These are phyloP conservation scores for Heterobasidion occidentale DNA, from an alignment of 1,284 basidiomycete genomes.

Conservation along the genomic window DNA sequence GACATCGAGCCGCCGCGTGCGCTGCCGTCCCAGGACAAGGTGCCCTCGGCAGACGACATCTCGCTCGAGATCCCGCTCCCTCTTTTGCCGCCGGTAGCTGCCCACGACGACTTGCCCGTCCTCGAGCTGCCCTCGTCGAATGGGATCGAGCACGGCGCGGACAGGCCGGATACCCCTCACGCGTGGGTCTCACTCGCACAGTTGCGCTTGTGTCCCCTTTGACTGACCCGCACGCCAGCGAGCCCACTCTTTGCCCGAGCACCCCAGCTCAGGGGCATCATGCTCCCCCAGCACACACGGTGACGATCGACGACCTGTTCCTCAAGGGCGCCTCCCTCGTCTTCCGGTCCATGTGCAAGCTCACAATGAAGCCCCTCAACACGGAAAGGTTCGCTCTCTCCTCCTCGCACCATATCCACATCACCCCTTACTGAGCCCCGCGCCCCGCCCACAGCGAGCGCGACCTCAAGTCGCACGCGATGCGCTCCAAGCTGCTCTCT, in stretches of 20 bases:
- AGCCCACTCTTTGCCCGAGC: slow-evolving; percentile 12
- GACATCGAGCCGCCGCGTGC: slow-evolving; percentile 17
- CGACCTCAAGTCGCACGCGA: slow-evolving; percentile 89
- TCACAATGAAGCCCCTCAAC: slow-evolving; percentile 96
- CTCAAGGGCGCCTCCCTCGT: slow-evolving; percentile 96
- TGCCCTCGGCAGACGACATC: background rate
- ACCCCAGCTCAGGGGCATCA: slow-evolving; percentile 7
- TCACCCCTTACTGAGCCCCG: background rate
- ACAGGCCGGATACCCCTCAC: background rate
- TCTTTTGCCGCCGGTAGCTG: background rate
- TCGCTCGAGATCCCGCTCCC: background rate
- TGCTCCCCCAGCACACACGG: slow-evolving; percentile 1
- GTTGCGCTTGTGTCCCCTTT: background rate
- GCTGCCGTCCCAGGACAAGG: slow-evolving; percentile 7
- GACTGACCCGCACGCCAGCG: slow-evolving; percentile 11
- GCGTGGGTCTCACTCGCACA: background rate
- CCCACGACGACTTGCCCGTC: background rate
- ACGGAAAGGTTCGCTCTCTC: slow-evolving; percentile 70
- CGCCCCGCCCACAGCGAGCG: slow-evolving; percentile 56
- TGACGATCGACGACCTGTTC: slow-evolving; percentile 76
- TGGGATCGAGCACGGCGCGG: background rate
- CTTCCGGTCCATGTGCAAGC: slow-evolving; percentile 90
- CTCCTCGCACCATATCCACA: background rate
- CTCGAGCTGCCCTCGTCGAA: background rate
- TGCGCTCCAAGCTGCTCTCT: slow-evolving; percentile 92